These are phyloP conservation scores for Peronospora tabacina DNA, from an alignment of 352 stramenopile genomes.

Conservation along the genomic window DNA sequence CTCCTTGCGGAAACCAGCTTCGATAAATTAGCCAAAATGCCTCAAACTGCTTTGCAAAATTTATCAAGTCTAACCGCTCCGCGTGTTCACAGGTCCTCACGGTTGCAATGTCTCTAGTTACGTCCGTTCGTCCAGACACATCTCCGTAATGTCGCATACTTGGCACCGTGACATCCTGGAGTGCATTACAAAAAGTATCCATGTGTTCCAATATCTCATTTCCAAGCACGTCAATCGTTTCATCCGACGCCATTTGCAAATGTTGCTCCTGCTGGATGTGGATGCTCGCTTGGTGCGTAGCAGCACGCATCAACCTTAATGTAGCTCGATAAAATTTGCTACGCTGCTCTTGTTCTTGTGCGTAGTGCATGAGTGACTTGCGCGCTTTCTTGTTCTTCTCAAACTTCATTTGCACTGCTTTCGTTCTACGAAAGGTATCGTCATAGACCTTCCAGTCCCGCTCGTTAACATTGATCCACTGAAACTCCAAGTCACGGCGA, in stretches of 20 bases:
- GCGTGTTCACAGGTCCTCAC: background rate
- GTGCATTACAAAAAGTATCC: conserved; percentile 4
- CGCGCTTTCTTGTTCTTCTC: background rate
- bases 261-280: background rate
- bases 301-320: background rate
- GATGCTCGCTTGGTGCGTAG: background rate
- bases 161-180: conserved; percentile 1
- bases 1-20: conserved; percentile 12
- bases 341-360: conserved; percentile 4
- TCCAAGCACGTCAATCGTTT: background rate
- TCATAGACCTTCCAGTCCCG: conserved; percentile 5
- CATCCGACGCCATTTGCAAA: background rate
- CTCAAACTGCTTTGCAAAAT: conserved; percentile 11
- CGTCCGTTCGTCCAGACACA: background rate
- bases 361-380: conserved; percentile 3
- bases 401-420: conserved; percentile 2
- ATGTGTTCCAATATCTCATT: conserved; percentile 10
- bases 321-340: conserved; percentile 9
- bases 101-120: background rate
- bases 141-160: background rate
- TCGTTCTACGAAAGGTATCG: conserved; percentile 5
- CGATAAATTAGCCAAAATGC: conserved; percentile 22
- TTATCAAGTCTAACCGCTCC: background rate
- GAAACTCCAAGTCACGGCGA: background rate
- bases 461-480: background rate